Evolutionary conservation across 1,284 basidiomycete species (phyloP).

Genomic region (Gomphus bonarii): DNA sequence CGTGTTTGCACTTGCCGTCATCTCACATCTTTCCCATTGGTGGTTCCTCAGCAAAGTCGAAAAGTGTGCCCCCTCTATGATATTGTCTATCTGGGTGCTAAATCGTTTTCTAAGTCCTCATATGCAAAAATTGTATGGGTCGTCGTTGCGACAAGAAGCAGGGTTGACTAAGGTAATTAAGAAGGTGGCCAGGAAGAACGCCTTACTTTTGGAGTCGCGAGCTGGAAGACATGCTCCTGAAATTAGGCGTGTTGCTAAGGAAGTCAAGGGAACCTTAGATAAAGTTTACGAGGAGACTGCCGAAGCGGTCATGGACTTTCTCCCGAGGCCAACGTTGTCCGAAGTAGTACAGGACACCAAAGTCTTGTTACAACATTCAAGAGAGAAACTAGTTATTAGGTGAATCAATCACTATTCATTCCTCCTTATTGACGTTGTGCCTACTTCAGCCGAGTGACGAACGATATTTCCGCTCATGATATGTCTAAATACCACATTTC

Average conservation of each 20-base stretch:
- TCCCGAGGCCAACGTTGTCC: constrained; percentile 66
- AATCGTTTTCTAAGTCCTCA: constrained; percentile 59
- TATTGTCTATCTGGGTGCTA: constrained; percentile 1
- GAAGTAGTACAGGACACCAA: constrained; percentile 90
- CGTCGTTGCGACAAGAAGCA: constrained; percentile 86
- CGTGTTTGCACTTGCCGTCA: constrained; percentile 75
- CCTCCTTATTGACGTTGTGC: constrained; percentile 8
- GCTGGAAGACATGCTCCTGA: constrained; percentile 65
- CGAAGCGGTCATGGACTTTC: constrained; percentile 85
- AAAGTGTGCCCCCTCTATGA: constrained; percentile 39
- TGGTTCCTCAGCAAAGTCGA: constrained; percentile 89
- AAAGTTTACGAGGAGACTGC: constrained; percentile 92
- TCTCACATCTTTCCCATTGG: constrained; percentile 80
- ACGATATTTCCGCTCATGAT: constrained; percentile 73
- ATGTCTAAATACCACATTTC: constrained; percentile 67
- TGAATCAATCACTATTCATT: constrained; percentile 28
- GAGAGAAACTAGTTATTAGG: constrained; percentile 85
- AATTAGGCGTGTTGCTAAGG: constrained; percentile 71
- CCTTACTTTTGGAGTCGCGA: constrained; percentile 54
- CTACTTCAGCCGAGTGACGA: constrained; percentile 63
- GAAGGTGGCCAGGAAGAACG: constrained; percentile 77
- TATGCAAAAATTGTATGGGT: constrained; percentile 93
- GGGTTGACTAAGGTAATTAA: constrained; percentile 96
- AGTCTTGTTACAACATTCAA: constrained; percentile 80
- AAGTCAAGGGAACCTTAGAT: constrained; percentile 88